Evolutionary conservation across 805 yeast species (phyloP).

Genomic region (Candida argentea): DNA sequence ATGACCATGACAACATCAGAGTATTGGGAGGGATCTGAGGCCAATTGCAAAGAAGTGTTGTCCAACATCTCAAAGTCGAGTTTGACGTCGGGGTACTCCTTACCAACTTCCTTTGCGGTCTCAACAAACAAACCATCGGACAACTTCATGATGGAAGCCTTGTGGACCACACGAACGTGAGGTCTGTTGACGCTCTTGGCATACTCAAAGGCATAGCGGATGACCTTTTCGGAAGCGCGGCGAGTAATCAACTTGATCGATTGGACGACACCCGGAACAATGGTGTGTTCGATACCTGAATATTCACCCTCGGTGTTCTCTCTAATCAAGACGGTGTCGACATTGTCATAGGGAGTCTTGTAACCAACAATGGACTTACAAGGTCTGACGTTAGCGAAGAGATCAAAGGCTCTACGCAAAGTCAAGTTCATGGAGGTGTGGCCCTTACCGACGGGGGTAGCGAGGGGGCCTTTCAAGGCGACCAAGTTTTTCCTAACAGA

Average conservation of each 20-base stretch:
- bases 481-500: slow-evolving; percentile 88
- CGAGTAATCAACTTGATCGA: slow-evolving; percentile 94
- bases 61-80: slow-evolving; percentile 84
- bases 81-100: slow-evolving; percentile 86
- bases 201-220: slow-evolving; percentile 94
- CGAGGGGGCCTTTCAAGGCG: slow-evolving; percentile 96
- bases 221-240: slow-evolving; percentile 92
- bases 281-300: slow-evolving; percentile 97
- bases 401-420: slow-evolving; percentile 89
- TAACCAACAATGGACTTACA: slow-evolving; percentile 89
- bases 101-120: slow-evolving; percentile 80
- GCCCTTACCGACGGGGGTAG: slow-evolving; percentile 98
- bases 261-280: slow-evolving; percentile 97
- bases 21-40: slow-evolving; percentile 82
- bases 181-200: slow-evolving; percentile 83
- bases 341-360: slow-evolving; percentile 83
- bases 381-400: slow-evolving; percentile 96
- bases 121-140: slow-evolving; percentile 95
- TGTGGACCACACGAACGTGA: slow-evolving; percentile 90
- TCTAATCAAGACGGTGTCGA: slow-evolving; percentile 92
- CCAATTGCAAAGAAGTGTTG: slow-evolving; percentile 87
- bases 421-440: slow-evolving; percentile 97
- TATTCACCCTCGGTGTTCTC: slow-evolving; percentile 99
- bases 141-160: slow-evolving; percentile 96
- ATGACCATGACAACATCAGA: slow-evolving; percentile 88